phyloP scores from a whole-genome alignment of 208 protist genomes.

The Angomonas ambiguus region DNA sequence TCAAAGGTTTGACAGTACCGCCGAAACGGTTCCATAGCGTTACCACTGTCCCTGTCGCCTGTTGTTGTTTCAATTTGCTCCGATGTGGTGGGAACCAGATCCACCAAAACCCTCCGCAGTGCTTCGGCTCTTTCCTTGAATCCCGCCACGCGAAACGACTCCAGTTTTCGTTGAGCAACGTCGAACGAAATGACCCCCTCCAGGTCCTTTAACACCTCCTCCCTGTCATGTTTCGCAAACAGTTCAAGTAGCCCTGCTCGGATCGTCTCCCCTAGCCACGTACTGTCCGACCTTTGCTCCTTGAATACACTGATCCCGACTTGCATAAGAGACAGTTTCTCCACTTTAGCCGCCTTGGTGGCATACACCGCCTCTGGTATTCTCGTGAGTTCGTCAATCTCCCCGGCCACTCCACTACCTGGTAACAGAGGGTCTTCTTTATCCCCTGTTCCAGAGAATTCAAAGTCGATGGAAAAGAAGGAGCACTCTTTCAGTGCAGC shows the following conservation, averaged over 20 bases:
- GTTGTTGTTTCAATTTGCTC: background rate
- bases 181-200: background rate
- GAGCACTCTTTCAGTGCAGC: constrained; percentile 23
- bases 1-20: background rate
- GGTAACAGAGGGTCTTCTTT: background rate
- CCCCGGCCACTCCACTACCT: background rate
- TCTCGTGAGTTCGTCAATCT: constrained; percentile 18
- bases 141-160: background rate
- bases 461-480: constrained; percentile 54
- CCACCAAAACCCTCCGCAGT: background rate
- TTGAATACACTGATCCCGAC: constrained; percentile 62
- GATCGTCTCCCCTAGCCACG: background rate
- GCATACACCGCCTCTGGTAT: constrained; percentile 30
- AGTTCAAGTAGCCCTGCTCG: background rate
- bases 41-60: background rate
- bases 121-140: background rate
- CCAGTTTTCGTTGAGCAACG: background rate
- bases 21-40: background rate
- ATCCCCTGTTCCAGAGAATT: constrained; percentile 60
- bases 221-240: background rate
- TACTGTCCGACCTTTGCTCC: background rate
- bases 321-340: constrained; percentile 42
- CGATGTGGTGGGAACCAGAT: background rate
- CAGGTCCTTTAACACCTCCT: background rate
- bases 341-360: constrained; percentile 27